These are phyloP conservation scores for Tuber melanosporum DNA, from an alignment of 495 filamentous ascomycete species.

Conservation along the genomic window DNA sequence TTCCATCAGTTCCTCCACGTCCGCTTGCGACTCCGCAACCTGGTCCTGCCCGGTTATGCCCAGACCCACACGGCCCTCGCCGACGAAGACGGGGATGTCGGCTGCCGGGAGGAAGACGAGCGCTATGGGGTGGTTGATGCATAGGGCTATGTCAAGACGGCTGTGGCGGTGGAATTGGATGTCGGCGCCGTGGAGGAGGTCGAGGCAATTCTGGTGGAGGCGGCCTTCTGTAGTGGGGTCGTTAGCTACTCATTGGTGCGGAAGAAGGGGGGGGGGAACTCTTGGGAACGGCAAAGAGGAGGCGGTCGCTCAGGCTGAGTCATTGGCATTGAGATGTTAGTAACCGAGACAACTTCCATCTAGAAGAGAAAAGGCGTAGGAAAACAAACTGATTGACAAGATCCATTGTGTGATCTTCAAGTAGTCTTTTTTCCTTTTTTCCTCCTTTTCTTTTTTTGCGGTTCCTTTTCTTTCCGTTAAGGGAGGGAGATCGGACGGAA, in stretches of 20 bases:
- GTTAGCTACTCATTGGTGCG: slow-evolving; percentile 4
- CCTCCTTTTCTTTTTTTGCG: not conserved
- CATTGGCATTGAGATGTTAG: slow-evolving; percentile 1
- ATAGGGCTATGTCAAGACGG: slow-evolving; percentile 90
- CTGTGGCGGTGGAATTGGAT: slow-evolving; percentile 92
- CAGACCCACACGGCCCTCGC: slow-evolving; percentile 84
- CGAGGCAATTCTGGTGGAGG: slow-evolving; percentile 73
- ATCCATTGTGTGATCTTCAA: slow-evolving; percentile 54
- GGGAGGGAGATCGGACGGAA: not conserved
- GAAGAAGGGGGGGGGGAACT: slow-evolving; percentile 48
- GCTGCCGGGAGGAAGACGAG: slow-evolving; percentile 95
- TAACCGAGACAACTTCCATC: not conserved
- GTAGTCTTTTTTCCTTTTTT: not conserved
- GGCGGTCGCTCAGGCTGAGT: slow-evolving; percentile 78
- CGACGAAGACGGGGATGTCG: slow-evolving; percentile 95
- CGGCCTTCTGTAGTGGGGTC: slow-evolving; percentile 66
- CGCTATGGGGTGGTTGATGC: slow-evolving; percentile 89
- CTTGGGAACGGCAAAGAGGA: slow-evolving; percentile 95
- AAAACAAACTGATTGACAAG: slow-evolving; percentile 72
- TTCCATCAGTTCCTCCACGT: slow-evolving; percentile 61
- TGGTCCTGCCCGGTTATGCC: slow-evolving; percentile 93
- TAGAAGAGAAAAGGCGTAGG: not conserved
- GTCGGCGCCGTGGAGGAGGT: slow-evolving; percentile 85
- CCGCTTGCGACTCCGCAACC: slow-evolving; percentile 81
- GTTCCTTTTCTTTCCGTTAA: not conserved